These are phyloP conservation scores for Neurospora tetrasperma DNA, from an alignment of 495 filamentous ascomycete species.

Conservation along the genomic window DNA sequence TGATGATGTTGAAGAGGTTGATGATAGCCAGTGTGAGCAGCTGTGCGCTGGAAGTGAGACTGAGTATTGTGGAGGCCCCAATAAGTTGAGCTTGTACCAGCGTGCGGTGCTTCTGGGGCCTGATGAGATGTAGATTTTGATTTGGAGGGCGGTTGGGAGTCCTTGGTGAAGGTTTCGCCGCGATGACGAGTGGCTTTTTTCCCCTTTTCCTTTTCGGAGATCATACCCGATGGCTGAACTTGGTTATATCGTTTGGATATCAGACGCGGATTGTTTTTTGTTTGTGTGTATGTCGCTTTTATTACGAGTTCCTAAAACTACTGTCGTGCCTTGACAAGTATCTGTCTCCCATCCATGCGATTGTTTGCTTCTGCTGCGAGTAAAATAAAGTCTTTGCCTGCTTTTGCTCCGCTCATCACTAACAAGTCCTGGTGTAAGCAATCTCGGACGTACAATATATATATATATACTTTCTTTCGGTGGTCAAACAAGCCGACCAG, in stretches of 20 bases:
- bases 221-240: neutral
- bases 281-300: neutral
- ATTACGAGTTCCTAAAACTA: neutral
- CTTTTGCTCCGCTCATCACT: neutral
- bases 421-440: neutral
- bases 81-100: constrained; percentile 1
- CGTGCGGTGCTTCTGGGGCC: too few relatives aligned
- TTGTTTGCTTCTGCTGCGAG: neutral
- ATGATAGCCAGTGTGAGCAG: neutral
- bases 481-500: neutral
- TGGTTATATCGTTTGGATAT: neutral
- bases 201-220: neutral
- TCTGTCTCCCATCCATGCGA: neutral
- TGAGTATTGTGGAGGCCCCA: constrained; percentile 3
- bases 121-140: too few relatives aligned
- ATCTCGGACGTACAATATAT: neutral
- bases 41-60: neutral
- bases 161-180: neutral
- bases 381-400: neutral
- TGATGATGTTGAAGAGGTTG: constrained; percentile 1
- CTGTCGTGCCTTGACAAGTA: neutral
- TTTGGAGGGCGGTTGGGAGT: neutral
- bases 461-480: neutral
- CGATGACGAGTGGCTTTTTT: neutral
- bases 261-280: neutral